These are phyloP conservation scores for Neofusicoccum ribis DNA, from an alignment of 2,329 filamentous ascomycete species.

Conservation along the genomic window DNA sequence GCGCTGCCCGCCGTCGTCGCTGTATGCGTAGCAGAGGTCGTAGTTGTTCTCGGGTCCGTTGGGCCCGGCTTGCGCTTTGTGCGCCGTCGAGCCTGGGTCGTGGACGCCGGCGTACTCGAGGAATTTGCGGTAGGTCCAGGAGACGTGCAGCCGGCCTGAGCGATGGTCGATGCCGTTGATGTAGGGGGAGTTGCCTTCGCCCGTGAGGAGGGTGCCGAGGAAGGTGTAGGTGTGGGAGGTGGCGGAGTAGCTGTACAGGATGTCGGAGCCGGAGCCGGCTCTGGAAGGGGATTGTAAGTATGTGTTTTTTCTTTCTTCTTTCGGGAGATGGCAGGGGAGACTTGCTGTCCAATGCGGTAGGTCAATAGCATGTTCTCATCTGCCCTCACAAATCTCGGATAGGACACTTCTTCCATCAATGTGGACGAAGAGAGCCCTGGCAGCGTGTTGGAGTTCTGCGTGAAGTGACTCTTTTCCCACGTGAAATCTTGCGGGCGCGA, in stretches of 20 bases:
- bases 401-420: constrained; percentile 39
- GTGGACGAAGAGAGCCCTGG: not conserved
- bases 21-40: constrained; percentile 52
- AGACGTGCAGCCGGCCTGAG: constrained; percentile 42
- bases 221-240: constrained; percentile 38
- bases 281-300: not conserved
- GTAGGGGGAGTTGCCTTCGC: constrained; percentile 53
- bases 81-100: not conserved
- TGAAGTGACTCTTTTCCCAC: not conserved
- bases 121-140: constrained; percentile 55
- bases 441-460: not conserved
- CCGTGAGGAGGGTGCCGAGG: constrained; percentile 46
- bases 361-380: constrained; percentile 48
- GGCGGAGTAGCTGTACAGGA: constrained; percentile 46
- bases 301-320: too few relatives aligned
- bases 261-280: constrained; percentile 8
- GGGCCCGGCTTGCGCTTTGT: constrained; percentile 6
- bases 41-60: constrained; percentile 44
- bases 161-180: constrained; percentile 50
- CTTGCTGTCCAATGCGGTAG: constrained; percentile 54
- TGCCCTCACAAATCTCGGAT: constrained; percentile 50
- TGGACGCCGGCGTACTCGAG: constrained; percentile 37
- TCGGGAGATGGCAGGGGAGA: constrained; percentile 47
- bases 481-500: not conserved
- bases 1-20: constrained; percentile 45